These are phyloP conservation scores for Moesziomyces antarcticus DNA, from an alignment of 1,284 basidiomycete species.

Conservation along the genomic window DNA sequence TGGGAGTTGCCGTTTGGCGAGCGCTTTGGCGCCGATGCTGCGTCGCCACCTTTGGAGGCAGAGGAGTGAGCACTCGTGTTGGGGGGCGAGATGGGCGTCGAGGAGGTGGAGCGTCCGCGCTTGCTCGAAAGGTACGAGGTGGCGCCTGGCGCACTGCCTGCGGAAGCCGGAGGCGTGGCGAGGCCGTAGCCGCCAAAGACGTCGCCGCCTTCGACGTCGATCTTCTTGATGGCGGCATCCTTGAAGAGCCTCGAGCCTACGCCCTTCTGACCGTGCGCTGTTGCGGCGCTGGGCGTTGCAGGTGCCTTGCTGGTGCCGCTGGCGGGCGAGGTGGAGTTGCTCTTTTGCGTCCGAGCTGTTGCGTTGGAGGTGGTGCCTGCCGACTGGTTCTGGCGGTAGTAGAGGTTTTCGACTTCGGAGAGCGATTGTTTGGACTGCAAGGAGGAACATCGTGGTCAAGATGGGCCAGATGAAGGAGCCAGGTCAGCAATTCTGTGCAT, in stretches of 20 bases:
- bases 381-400: constrained; percentile 54
- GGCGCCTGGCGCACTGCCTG: constrained; percentile 33
- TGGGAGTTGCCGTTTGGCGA: constrained; percentile 9
- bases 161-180: constrained; percentile 46
- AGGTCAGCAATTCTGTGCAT: constrained; percentile 11
- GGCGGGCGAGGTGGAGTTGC: constrained; percentile 34
- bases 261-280: constrained; percentile 7
- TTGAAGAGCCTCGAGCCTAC: constrained; percentile 44
- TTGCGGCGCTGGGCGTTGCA: constrained; percentile 21
- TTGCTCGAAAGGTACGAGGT: constrained; percentile 33
- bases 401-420: constrained; percentile 66
- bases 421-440: constrained; percentile 59
- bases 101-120: constrained; percentile 33
- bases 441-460: neutral
- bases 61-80: constrained; percentile 25
- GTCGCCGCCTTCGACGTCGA: constrained; percentile 44
- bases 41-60: constrained; percentile 9
- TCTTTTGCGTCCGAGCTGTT: constrained; percentile 11
- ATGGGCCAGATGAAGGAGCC: neutral
- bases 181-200: constrained; percentile 51
- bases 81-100: constrained; percentile 43
- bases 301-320: constrained; percentile 23
- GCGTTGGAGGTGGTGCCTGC: constrained; percentile 6
- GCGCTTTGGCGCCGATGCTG: constrained; percentile 12
- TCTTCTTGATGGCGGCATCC: constrained; percentile 43